Evolutionary conservation across 2,329 filamentous ascomycete species (phyloP).

Genomic region (Akanthomyces lecanii): DNA sequence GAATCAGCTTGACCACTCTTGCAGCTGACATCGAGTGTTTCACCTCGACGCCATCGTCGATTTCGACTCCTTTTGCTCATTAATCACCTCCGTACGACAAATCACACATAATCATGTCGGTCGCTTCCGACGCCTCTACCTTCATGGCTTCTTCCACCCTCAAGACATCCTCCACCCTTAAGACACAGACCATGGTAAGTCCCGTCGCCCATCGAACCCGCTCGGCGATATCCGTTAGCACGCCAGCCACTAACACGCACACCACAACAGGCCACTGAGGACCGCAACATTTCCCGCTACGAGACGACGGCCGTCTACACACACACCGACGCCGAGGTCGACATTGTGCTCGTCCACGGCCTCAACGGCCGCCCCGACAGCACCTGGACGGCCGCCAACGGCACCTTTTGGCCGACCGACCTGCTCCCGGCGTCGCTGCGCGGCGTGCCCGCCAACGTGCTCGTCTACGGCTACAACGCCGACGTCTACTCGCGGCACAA

Average conservation of each 20-base stretch:
- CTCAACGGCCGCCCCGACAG: slow-evolving; percentile 61
- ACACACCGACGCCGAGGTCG: slow-evolving; percentile 55
- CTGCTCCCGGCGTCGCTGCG: slow-evolving; percentile 59
- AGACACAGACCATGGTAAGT: slow-evolving; percentile 9
- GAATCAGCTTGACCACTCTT: neutral
- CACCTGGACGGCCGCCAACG: slow-evolving; percentile 57
- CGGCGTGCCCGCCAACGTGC: slow-evolving; percentile 55
- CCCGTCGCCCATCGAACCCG: neutral
- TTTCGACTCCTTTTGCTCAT: neutral
- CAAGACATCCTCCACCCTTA: neutral
- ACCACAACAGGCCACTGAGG: slow-evolving; percentile 34
- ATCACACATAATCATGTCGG: slow-evolving; percentile 3
- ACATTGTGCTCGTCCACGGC: slow-evolving; percentile 68
- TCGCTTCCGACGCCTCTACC: neutral
- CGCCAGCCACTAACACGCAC: slow-evolving; percentile 6
- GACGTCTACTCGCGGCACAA: slow-evolving; percentile 51
- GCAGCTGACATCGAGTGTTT: neutral
- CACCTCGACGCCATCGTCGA: neutral
- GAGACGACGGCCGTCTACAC: slow-evolving; percentile 57
- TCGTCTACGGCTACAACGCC: slow-evolving; percentile 73
- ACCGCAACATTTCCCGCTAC: slow-evolving; percentile 39
- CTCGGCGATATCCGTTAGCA: neutral
- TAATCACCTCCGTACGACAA: neutral
- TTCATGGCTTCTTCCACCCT: neutral
- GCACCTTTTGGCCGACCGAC: slow-evolving; percentile 65